phyloP scores from a whole-genome alignment of 192 early-diverging fungal genomes.

The Lobulomyces angularis region DNA sequence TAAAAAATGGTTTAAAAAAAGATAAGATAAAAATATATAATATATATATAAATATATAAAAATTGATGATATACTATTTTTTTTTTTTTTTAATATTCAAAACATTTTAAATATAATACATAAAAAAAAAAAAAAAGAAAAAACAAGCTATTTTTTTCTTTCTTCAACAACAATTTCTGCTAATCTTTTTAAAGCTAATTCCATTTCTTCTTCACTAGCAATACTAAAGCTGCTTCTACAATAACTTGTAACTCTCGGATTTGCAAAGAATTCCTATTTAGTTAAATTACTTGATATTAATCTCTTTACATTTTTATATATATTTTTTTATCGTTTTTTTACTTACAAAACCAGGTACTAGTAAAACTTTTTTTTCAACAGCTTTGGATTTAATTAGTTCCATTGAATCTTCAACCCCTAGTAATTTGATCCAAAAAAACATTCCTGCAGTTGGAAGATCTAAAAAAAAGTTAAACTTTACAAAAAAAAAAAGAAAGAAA shows the following conservation, averaged over 20 bases:
- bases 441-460: slow-evolving; percentile 60
- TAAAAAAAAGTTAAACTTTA: slow-evolving; percentile 40
- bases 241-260: slow-evolving; percentile 28
- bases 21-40: no score
- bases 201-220: slow-evolving; percentile 29
- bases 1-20: no score
- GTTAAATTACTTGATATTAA: no score
- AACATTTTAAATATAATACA: no score
- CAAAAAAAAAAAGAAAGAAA: slow-evolving; percentile 5
- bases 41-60: no score
- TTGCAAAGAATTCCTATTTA: slow-evolving; percentile 36
- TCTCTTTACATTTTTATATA: neutral
- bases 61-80: no score
- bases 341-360: slow-evolving; percentile 41
- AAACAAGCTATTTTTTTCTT: no score
- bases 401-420: slow-evolving; percentile 24
- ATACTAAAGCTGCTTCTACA: slow-evolving; percentile 34
- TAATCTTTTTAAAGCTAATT: slow-evolving; percentile 25
- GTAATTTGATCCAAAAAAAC: slow-evolving; percentile 75
- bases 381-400: slow-evolving; percentile 34
- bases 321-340: neutral
- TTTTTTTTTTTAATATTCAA: no score
- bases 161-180: slow-evolving; percentile 15
- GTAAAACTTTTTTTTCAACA: slow-evolving; percentile 35
- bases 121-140: no score